Percentiles rank a stretch among this genome's conserved stretches.
These are phyloP conservation scores for Crassisporium funariophilum DNA, from an alignment of 768 basidiomycete genomes.

Conservation along the genomic window DNA sequence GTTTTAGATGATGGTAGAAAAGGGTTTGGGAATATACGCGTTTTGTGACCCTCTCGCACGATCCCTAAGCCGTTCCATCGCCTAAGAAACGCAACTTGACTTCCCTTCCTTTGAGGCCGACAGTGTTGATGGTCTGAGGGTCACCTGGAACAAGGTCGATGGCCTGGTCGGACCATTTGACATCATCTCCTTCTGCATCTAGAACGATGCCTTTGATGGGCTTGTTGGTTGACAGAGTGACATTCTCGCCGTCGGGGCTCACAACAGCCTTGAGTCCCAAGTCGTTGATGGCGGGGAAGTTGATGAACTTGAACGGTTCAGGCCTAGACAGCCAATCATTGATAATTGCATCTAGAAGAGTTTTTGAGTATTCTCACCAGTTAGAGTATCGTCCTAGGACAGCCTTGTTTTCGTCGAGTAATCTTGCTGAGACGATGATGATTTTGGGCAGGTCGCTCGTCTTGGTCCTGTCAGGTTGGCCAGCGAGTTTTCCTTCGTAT, in stretches of 20 bases:
- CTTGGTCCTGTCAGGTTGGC: slow-evolving; percentile 70
- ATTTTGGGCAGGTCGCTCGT: slow-evolving; percentile 62
- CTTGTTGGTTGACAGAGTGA: slow-evolving; percentile 55
- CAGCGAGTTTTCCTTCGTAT: slow-evolving; percentile 70
- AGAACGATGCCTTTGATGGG: slow-evolving; percentile 91
- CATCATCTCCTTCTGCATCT: slow-evolving; percentile 71
- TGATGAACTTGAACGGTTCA: slow-evolving; percentile 91
- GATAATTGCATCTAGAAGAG: background rate
- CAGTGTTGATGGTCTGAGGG: slow-evolving; percentile 64
- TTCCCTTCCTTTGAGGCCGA: slow-evolving; percentile 66
- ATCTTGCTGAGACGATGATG: slow-evolving; percentile 72
- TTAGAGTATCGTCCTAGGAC: slow-evolving; percentile 77
- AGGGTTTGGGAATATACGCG: too few relatives aligned
- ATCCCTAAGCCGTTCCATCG: slow-evolving; percentile 67
- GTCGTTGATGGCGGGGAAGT: slow-evolving; percentile 66
- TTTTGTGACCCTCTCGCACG: too few relatives aligned
- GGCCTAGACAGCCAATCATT: slow-evolving; percentile 78
- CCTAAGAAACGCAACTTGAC: slow-evolving; percentile 73
- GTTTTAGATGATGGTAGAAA: too few relatives aligned
- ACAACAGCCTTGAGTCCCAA: slow-evolving; percentile 59
- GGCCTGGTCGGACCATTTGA: slow-evolving; percentile 86
- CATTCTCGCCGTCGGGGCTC: slow-evolving; percentile 55
- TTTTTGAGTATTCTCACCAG: slow-evolving; percentile 50
- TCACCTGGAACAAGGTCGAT: slow-evolving; percentile 91
- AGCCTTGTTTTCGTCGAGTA: slow-evolving; percentile 51